Base-by-base conservation (phyloP, 495 filamentous ascomycete species). In the Chaetomium cochliodes region DNA sequence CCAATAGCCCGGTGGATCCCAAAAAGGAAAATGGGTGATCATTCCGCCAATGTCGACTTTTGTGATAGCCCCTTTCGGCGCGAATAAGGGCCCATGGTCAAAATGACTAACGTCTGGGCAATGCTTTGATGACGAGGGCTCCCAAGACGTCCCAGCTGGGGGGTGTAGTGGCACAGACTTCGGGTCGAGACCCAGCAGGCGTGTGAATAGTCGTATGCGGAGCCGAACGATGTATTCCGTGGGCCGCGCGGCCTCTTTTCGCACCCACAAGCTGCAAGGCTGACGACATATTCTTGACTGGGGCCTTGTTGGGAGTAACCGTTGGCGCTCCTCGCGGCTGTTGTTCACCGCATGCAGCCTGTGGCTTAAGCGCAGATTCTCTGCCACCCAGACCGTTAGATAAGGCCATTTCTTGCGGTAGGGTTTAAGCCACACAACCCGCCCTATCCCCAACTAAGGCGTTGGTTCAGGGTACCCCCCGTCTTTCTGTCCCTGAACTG, bases 211-310 rank as follows among this genome's bases (percentile, higher is more conserved):
- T 30, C 3, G 4, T 16, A 50, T 47, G 26, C 58, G 25, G n/a
- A 37, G 28, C 28, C n/a, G 15, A 12, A 28, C 11, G 9, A 33
- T 7, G 23, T 33, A 28, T 33, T 39, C 39, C 18, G 11, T 41
- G 53, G 26, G 53, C 30, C 15, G 2, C 6, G 53, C 15, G 18
- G 26, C 26, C 55, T 13, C 55, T 12, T 4, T 47, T 11, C 46
- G 18, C 20, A n/a, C 20, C 18, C 58, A 41, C 28, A 25, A n/a
- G 39, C 58, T 39, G 33, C 58, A 61, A 61, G 58, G 58, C 58
- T 61, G 58, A 42, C 33, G 2, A 42, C 33, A 3, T 2, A 20
- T 30, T 20, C 7, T 8, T 3, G 22, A 46, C 5, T 2, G 15
- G 7, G 44, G 44, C 26, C 4, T n/a, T 49, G 57, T 23, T 60